phyloP scores from a whole-genome alignment of 2,329 filamentous ascomycete genomes.

The Beauveria varroae region DNA sequence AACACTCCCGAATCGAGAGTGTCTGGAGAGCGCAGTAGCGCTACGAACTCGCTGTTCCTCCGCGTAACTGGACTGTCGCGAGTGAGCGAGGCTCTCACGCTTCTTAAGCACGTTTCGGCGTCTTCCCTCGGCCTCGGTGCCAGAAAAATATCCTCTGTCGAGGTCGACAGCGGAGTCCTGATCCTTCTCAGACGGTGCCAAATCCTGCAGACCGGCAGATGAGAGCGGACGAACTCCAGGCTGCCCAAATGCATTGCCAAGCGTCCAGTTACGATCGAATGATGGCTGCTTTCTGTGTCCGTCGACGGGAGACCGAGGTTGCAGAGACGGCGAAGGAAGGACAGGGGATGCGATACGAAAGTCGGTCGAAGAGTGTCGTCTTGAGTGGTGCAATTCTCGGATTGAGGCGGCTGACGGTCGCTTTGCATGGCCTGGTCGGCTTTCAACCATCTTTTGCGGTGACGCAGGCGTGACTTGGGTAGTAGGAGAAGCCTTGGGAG shows the following conservation, averaged over 20 bases:
- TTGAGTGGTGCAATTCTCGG: conserved; percentile 73
- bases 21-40: conserved; percentile 58
- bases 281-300: conserved; percentile 59
- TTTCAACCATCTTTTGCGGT: conserved; percentile 34
- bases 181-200: conserved; percentile 30
- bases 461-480: conserved; percentile 32
- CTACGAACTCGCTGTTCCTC: conserved; percentile 65
- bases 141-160: conserved; percentile 90
- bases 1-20: conserved; percentile 71
- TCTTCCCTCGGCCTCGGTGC: conserved; percentile 71
- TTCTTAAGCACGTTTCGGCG: conserved; percentile 76
- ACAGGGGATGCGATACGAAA: conserved; percentile 38
- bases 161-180: conserved; percentile 52
- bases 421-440: conserved; percentile 42
- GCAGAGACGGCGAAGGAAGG: conserved; percentile 31
- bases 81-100: conserved; percentile 54
- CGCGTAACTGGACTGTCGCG: conserved; percentile 67
- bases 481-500: conserved; percentile 40
- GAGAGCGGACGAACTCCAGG: conserved; percentile 41
- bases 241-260: conserved; percentile 42
- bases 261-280: conserved; percentile 64
- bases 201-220: conserved; percentile 43
- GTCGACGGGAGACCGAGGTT: conserved; percentile 32
- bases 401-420: conserved; percentile 75
- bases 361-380: conserved; percentile 83